Conservation (phyloP, 1,284 basidiomycete genomes). For the Meira nashicola region DNA sequence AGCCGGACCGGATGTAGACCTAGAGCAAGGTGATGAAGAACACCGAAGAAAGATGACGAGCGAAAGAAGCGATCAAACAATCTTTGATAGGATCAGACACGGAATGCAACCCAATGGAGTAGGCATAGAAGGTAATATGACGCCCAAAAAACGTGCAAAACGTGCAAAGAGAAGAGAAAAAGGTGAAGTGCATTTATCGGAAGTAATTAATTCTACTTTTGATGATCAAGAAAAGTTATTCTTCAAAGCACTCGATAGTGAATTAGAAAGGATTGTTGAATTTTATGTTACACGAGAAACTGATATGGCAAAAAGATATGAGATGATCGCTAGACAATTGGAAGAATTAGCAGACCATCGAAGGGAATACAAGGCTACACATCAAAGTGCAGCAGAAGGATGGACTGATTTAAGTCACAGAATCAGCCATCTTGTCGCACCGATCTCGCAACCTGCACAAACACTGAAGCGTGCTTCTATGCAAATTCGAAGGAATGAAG, state of each 20-base stretch:
- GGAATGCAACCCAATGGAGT: too few relatives aligned
- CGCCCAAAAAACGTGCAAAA: slow-evolving; percentile 4
- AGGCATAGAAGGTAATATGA: too few relatives aligned
- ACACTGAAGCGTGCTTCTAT: background rate
- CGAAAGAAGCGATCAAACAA: background rate
- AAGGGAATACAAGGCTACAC: slow-evolving; percentile 27
- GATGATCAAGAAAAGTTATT: slow-evolving; percentile 70
- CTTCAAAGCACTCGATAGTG: slow-evolving; percentile 32
- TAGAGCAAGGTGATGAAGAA: slow-evolving; percentile 6
- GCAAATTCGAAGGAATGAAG: background rate
- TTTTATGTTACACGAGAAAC: slow-evolving; percentile 74
- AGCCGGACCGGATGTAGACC: background rate
- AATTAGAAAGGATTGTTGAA: slow-evolving; percentile 32
- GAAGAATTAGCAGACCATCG: slow-evolving; percentile 58
- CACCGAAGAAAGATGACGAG: background rate
- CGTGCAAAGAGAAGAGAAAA: slow-evolving; percentile 17
- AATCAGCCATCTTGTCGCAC: background rate
- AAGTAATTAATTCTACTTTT: slow-evolving; percentile 56
- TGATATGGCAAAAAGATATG: slow-evolving; percentile 62
- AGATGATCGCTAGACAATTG: slow-evolving; percentile 66
- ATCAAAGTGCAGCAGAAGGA: background rate
- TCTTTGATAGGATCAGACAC: background rate
- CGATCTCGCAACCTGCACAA: slow-evolving; percentile 5
- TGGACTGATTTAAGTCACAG: background rate
- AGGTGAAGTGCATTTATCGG: too few relatives aligned